Evolutionary conservation across 192 early-diverging fungal species (phyloP).

Genomic region (Mortierella hygrophila): DNA sequence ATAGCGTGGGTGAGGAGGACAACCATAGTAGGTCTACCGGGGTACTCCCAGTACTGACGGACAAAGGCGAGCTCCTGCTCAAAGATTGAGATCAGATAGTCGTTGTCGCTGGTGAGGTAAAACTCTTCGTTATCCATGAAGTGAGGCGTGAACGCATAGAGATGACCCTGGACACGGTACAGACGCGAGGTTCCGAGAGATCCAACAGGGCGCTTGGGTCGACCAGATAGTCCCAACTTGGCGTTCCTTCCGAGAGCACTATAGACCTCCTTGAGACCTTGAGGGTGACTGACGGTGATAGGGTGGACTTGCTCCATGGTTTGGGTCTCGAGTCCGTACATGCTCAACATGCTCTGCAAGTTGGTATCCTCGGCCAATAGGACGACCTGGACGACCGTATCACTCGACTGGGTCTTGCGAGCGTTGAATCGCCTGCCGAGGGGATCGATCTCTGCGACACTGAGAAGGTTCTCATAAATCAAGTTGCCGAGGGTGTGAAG

Average conservation of each 20-base stretch:
- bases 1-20: conserved; percentile 83
- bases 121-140: conserved; percentile 89
- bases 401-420: conserved; percentile 53
- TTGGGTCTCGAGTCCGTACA: conserved; percentile 84
- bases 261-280: conserved; percentile 83
- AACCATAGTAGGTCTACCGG: conserved; percentile 81
- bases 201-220: conserved; percentile 83
- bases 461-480: conserved; percentile 79
- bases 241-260: conserved; percentile 74
- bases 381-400: conserved; percentile 81
- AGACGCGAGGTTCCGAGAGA: conserved; percentile 80
- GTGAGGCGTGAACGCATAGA: conserved; percentile 87
- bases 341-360: conserved; percentile 73
- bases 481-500: conserved; percentile 81
- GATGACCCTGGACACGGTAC: conserved; percentile 81
- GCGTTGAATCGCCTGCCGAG: conserved; percentile 75
- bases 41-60: conserved; percentile 73
- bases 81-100: conserved; percentile 79
- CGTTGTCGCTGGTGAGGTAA: conserved; percentile 83
- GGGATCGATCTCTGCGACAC: conserved; percentile 83
- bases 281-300: conserved; percentile 74
- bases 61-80: conserved; percentile 81
- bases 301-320: conserved; percentile 73
- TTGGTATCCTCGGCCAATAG: conserved; percentile 77
- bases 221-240: conserved; percentile 83